Evolutionary conservation across 2,329 filamentous ascomycete genomes (phyloP), one percentile per base, ranked within the genome.

Genomic region (Trichoderma sp.): DNA sequence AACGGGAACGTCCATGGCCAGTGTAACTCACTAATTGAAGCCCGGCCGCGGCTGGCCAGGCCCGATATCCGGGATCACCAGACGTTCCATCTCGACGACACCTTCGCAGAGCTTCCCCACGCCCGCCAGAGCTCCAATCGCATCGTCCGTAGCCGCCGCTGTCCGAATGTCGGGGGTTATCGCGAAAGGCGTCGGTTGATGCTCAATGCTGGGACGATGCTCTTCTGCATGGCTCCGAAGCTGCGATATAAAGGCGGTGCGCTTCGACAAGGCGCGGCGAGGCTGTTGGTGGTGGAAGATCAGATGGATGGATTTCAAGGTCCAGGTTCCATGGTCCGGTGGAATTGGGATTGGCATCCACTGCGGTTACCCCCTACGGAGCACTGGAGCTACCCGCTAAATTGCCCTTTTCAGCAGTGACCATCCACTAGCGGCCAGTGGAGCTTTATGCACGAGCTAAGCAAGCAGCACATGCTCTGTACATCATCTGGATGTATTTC

Each of bases 11-110:
- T 18, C 9, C n/a, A 24, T 14, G 14, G 3, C 21, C 18, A 43
- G 34, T 8, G n/a, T 34, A 32, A 66, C 77, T 32, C 82, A 90
- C 89, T 87, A 89, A 79, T 91, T 91, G 80, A 91, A 91, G 72
- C 81, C 82, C 72, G 84, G 78, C 15, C 64, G 63, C 15, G 63
- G 60, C 6, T 71, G 65, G 28, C 76, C 71, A 71, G 78, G 62
- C 68, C 72, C 72, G 73, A 72, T 72, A 62, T 71, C 72, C 43
- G 74, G 47, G 14, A 63, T 73, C 64, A 71, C 72, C 66, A 76
- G 69, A 53, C 73, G 73, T 69, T 75, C 72, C 69, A 76, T 77
- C 24, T 65, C 66, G 43, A 60, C 62, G 47, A 43, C 51, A 69
- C 63, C 64, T 65, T 57, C 70, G 68, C 67, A 53, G 56, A 74